Evolutionary conservation across 208 protist species (phyloP), one percentile per base, ranked within the genome.

Genomic region (Wallacemonas sp.): DNA sequence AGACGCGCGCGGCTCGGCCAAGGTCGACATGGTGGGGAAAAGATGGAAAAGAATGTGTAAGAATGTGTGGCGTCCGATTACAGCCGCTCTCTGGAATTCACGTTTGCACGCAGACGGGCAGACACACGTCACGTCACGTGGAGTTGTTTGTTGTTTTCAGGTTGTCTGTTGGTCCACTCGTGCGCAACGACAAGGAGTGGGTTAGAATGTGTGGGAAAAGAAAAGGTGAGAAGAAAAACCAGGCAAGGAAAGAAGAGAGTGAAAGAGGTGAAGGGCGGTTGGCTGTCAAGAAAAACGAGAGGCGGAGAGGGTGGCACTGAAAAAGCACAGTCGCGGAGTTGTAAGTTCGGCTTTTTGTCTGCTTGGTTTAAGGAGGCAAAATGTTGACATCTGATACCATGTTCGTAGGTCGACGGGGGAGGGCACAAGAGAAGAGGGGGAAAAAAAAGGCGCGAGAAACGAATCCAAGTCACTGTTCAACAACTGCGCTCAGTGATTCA

Each of bases 1-100:
- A 10, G 81, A 93, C 3, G 87, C 87, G 59, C 85, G 89, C 16
- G 92, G 86, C 55, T 86, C 89, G 16, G 84, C 77, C 29, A 68
- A 28, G 16, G 46, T 28, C 33, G 32, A 57, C 75, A 88, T 91
- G 29, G 41, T 28, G 20, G 18, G 26, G 3, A 14, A 12, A 4
- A 20, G 18, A 59, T 4, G n/a, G 18, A 59, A 59, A 25, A 59
- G 25, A 23, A 39, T 2, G 11, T 31, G 26, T 25, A 29, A 59
- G 25, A 59, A 59, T 22, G 48, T 4, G 48, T n/a, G n/a, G n/a
- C n/a, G n/a, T n/a, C n/a, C n/a, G n/a, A n/a, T n/a, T n/a, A n/a
- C n/a, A n/a, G n/a, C n/a, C n/a, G n/a, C n/a, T n/a, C n/a, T n/a
- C n/a, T n/a, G n/a, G n/a, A n/a, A n/a, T n/a, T n/a, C n/a, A n/a